A percentile compares a stretch with the other conserved stretches of the same genome.
phyloP scores from a whole-genome alignment of 192 early-diverging fungal genomes.

The Funneliformis mosseae region DNA sequence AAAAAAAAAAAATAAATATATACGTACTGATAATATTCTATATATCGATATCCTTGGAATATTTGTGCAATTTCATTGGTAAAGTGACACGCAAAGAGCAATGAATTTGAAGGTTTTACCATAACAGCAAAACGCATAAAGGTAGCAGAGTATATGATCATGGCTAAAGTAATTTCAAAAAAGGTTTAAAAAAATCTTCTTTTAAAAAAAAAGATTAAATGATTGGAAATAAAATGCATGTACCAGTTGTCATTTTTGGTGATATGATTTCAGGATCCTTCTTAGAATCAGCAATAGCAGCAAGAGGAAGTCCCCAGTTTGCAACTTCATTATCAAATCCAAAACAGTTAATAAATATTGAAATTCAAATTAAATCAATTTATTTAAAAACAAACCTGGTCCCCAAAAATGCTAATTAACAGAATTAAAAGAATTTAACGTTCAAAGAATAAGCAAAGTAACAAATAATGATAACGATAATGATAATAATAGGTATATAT shows the following conservation, averaged over 20 bases:
- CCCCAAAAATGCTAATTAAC: conserved; percentile 23
- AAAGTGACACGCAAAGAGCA: conserved; percentile 92
- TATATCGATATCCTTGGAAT: conserved; percentile 80
- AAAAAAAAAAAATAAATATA: neutral
- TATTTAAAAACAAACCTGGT: neutral
- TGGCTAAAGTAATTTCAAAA: conserved; percentile 45
- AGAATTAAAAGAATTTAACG: neutral
- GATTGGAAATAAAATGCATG: neutral
- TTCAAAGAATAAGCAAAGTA: neutral
- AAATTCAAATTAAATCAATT: neutral
- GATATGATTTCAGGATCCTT: conserved; percentile 91
- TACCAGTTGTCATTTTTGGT: conserved; percentile 90
- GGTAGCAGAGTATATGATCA: conserved; percentile 84
- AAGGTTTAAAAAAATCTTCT: neutral
- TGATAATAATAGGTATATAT: neutral
- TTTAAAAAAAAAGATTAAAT: neutral
- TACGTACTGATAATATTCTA: conserved; percentile 74
- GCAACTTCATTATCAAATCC: conserved; percentile 47
- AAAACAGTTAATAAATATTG: neutral
- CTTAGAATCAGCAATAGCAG: conserved; percentile 89
- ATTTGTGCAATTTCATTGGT: conserved; percentile 92
- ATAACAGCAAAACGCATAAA: conserved; percentile 97
- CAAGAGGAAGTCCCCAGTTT: conserved; percentile 95
- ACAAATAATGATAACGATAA: neutral
- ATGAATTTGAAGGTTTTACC: conserved; percentile 87